Percentiles rank a stretch among this genome's conserved stretches.
phyloP scores from a whole-genome alignment of 2,329 filamentous ascomycete species.

The Beauveria varroae region DNA sequence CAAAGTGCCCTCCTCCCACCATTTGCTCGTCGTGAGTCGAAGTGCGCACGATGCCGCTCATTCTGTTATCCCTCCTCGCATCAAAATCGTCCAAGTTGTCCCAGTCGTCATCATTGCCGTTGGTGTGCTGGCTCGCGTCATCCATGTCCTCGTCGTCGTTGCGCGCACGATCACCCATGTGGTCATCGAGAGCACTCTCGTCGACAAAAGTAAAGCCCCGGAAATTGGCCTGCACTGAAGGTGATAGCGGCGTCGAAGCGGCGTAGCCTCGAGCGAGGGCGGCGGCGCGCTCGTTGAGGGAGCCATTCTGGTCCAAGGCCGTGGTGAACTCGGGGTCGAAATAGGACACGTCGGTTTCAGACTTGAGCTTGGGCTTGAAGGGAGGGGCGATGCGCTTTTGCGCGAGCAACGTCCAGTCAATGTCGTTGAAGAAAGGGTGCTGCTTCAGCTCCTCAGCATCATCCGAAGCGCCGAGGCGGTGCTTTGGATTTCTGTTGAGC shows the following conservation, averaged over 20 bases:
- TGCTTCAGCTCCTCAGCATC: slow-evolving; percentile 92
- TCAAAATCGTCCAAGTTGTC: slow-evolving; percentile 51
- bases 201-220: slow-evolving; percentile 99
- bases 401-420: slow-evolving; percentile 81
- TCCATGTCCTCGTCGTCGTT: slow-evolving; percentile 54
- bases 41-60: slow-evolving; percentile 57
- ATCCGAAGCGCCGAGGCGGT: slow-evolving; percentile 80
- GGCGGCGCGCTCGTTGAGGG: slow-evolving; percentile 84
- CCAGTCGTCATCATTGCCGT: slow-evolving; percentile 44
- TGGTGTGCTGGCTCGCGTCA: slow-evolving; percentile 33
- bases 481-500: slow-evolving; percentile 93
- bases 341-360: slow-evolving; percentile 92
- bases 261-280: slow-evolving; percentile 79
- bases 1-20: slow-evolving; percentile 57
- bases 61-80: slow-evolving; percentile 45
- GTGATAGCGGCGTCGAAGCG: slow-evolving; percentile 85
- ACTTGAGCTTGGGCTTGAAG: slow-evolving; percentile 96
- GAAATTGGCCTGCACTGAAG: slow-evolving; percentile 96
- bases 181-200: slow-evolving; percentile 86
- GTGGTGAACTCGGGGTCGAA: slow-evolving; percentile 99
- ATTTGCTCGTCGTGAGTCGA: slow-evolving; percentile 54
- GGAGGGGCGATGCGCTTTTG: slow-evolving; percentile 93
- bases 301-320: slow-evolving; percentile 77
- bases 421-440: slow-evolving; percentile 89
- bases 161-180: slow-evolving; percentile 52